These are phyloP conservation scores for Jamesozyma gamospora DNA, from an alignment of 805 yeast species.

Conservation along the genomic window DNA sequence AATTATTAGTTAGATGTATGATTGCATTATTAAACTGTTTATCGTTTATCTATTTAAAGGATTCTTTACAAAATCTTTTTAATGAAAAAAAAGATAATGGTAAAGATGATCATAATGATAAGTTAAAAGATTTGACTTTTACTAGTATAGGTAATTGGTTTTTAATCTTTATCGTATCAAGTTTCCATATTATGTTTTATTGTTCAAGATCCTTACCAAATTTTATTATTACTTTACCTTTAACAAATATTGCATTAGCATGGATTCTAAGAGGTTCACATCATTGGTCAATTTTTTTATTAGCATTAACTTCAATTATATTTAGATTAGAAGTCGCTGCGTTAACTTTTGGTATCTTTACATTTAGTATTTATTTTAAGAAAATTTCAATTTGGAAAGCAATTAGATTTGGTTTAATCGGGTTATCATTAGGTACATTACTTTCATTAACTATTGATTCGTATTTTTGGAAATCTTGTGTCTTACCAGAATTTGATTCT, in stretches of 20 bases:
- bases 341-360: constrained; percentile 40
- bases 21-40: constrained; percentile 54
- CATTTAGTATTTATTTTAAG: constrained; percentile 37
- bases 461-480: constrained; percentile 54
- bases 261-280: constrained; percentile 41
- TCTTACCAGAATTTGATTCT: constrained; percentile 69
- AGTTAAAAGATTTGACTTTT: background rate
- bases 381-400: constrained; percentile 36
- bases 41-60: constrained; percentile 43
- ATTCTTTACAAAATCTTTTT: constrained; percentile 25
- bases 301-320: constrained; percentile 54
- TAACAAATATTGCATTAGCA: constrained; percentile 48
- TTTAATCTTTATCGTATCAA: constrained; percentile 46
- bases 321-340: constrained; percentile 66
- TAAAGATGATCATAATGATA: constrained; percentile 9
- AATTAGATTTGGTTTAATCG: constrained; percentile 35
- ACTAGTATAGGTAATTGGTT: constrained; percentile 45
- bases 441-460: constrained; percentile 50
- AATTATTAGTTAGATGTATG: constrained; percentile 45
- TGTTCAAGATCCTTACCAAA: constrained; percentile 86
- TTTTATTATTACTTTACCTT: constrained; percentile 63
- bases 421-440: constrained; percentile 40
- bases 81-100: constrained; percentile 8
- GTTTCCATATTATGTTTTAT: constrained; percentile 75
- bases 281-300: constrained; percentile 39